Conservation (phyloP, 2,329 filamentous ascomycete genomes). For the Beauveria varroae region DNA sequence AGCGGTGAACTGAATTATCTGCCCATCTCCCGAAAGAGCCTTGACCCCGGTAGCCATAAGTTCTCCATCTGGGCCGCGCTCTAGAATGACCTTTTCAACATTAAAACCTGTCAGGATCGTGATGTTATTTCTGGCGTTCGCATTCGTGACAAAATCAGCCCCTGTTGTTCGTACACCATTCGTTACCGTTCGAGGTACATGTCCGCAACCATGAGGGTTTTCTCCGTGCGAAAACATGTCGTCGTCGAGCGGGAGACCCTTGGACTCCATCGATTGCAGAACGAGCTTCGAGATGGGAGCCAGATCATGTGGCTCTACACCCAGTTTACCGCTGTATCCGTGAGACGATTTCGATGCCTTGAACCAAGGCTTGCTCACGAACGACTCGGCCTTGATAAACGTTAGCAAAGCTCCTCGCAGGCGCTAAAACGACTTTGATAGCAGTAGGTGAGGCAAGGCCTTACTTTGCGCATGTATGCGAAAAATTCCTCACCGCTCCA, state of each 20-base stretch:
- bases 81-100: constrained; percentile 46
- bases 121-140: constrained; percentile 34
- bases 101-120: constrained; percentile 39
- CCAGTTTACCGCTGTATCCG: constrained; percentile 43
- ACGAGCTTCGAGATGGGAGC: constrained; percentile 50
- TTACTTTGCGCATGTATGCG: constrained; percentile 42
- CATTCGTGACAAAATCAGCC: constrained; percentile 42
- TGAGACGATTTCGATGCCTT: constrained; percentile 39
- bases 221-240: constrained; percentile 51
- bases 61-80: constrained; percentile 23
- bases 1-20: constrained; percentile 28
- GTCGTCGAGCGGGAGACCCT: constrained; percentile 45
- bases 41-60: constrained; percentile 38
- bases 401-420: neutral
- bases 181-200: constrained; percentile 44
- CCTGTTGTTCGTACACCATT: constrained; percentile 44
- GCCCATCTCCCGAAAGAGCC: constrained; percentile 33
- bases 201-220: constrained; percentile 47
- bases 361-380: constrained; percentile 52
- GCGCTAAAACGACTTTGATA: neutral
- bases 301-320: constrained; percentile 50
- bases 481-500: constrained; percentile 53
- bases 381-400: constrained; percentile 40
- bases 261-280: constrained; percentile 45
- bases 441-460: constrained; percentile 21